Percentiles rank a stretch among this genome's conserved stretches.
These are phyloP conservation scores for Barnettozyma pratensis DNA, from an alignment of 805 yeast genomes.

Conservation along the genomic window DNA sequence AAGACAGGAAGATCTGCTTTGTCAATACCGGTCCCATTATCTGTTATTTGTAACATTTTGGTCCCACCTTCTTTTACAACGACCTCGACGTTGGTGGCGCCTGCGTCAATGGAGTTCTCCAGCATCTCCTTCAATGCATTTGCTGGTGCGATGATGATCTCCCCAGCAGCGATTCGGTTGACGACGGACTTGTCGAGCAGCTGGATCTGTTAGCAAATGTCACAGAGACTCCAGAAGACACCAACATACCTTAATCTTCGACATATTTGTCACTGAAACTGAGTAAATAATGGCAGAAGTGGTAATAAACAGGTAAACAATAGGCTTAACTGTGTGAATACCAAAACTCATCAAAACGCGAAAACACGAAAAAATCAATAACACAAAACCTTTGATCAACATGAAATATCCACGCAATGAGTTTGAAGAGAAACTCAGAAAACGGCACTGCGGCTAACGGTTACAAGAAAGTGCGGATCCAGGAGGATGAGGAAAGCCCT, in stretches of 20 bases:
- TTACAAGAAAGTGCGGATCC: conserved; percentile 2
- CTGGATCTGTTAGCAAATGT: conserved; percentile 14
- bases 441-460: background rate
- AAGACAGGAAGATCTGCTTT: conserved; percentile 68
- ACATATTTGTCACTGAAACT: background rate
- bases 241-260: background rate
- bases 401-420: background rate
- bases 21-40: conserved; percentile 81
- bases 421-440: background rate
- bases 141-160: conserved; percentile 88
- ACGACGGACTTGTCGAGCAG: conserved; percentile 68
- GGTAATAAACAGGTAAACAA: too few relatives aligned
- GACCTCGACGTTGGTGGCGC: conserved; percentile 67
- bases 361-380: background rate
- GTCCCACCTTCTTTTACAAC: conserved; percentile 89
- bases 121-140: conserved; percentile 91
- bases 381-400: too few relatives aligned
- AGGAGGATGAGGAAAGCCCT: conserved; percentile 8
- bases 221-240: background rate
- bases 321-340: too few relatives aligned
- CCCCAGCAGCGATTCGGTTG: conserved; percentile 95
- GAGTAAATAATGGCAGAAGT: too few relatives aligned
- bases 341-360: background rate
- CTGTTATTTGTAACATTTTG: conserved; percentile 79
- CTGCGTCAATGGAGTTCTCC: conserved; percentile 91